Conservation (phyloP, 2,329 filamentous ascomycete species). For the Fusarium chlamydosporum region DNA sequence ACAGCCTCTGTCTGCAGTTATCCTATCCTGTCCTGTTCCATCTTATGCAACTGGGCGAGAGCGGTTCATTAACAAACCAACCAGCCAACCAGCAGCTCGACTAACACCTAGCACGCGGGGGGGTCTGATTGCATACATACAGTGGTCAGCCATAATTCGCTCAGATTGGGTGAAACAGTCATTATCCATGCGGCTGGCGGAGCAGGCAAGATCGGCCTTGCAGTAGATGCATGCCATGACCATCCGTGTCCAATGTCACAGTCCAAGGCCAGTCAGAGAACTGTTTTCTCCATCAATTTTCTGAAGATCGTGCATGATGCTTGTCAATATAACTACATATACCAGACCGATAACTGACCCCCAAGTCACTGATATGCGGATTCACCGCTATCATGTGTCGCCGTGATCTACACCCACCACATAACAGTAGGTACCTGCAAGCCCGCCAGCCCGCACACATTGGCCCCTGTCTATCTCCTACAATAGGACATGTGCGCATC, state of each 20-base stretch:
- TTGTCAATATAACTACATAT: background rate
- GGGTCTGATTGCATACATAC: slow-evolving; percentile 23
- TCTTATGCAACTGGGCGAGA: slow-evolving; percentile 21
- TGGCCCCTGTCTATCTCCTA: slow-evolving; percentile 9
- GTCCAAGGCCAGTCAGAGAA: background rate
- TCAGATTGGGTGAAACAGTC: slow-evolving; percentile 26
- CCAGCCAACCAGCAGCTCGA: slow-evolving; percentile 25
- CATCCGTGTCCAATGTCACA: background rate
- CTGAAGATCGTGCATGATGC: slow-evolving; percentile 4
- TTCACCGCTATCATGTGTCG: slow-evolving; percentile 10
- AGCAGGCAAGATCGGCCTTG: slow-evolving; percentile 39
- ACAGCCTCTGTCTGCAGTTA: slow-evolving; percentile 26
- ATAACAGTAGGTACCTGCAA: background rate
- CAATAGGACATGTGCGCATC: slow-evolving; percentile 1
- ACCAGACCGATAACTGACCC: background rate
- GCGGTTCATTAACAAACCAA: slow-evolving; percentile 17
- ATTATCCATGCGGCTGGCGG: slow-evolving; percentile 31
- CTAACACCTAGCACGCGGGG: slow-evolving; percentile 20
- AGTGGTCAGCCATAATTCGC: background rate
- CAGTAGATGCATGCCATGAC: slow-evolving; percentile 27
- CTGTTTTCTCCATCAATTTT: background rate
- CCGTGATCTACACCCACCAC: background rate
- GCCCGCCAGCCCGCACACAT: slow-evolving; percentile 1
- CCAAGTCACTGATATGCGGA: background rate
- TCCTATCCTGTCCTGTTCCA: slow-evolving; percentile 6